Conservation (phyloP, 768 basidiomycete genomes). For the Boletus edulis region DNA sequence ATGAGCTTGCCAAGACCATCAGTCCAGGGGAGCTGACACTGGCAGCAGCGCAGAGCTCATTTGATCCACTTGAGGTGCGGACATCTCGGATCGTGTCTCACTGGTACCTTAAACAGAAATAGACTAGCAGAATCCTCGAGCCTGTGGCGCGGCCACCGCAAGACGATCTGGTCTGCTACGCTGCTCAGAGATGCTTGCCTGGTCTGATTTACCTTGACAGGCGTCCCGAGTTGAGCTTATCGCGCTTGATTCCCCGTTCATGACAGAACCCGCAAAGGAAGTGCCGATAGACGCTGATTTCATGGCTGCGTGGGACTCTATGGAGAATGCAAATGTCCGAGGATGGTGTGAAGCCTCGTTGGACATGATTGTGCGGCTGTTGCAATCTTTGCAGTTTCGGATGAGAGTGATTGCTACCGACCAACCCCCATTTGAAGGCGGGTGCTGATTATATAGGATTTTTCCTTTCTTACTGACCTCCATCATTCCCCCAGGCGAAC, state of each 20-base stretch:
- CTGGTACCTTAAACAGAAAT: conserved; percentile 6
- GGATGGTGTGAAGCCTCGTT: conserved; percentile 69
- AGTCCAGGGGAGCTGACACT: conserved; percentile 34
- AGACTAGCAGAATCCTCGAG: conserved; percentile 8
- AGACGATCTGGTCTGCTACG: conserved; percentile 21
- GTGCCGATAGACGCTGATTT: conserved; percentile 41
- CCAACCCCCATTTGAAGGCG: conserved; percentile 60
- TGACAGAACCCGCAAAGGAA: conserved; percentile 40
- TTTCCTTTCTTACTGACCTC: not conserved
- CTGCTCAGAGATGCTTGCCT: not conserved
- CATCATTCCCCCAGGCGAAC: conserved; percentile 47
- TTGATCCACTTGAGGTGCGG: conserved; percentile 20
- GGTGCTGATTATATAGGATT: conserved; percentile 11
- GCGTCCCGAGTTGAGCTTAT: conserved; percentile 56
- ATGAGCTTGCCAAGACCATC: conserved; percentile 24
- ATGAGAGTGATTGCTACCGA: conserved; percentile 55
- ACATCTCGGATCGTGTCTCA: not conserved
- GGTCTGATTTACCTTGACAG: conserved; percentile 27
- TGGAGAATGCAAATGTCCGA: conserved; percentile 45
- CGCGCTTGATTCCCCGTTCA: conserved; percentile 69
- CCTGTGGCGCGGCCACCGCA: not conserved
- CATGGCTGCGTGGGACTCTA: conserved; percentile 53
- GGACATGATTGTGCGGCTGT: conserved; percentile 49
- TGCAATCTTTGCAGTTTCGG: conserved; percentile 47
- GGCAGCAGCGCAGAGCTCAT: conserved; percentile 17